A percentile compares a stretch with the other conserved stretches of the same genome.
phyloP scores from a whole-genome alignment of 2,329 filamentous ascomycete species.

The Fusarium sp. region DNA sequence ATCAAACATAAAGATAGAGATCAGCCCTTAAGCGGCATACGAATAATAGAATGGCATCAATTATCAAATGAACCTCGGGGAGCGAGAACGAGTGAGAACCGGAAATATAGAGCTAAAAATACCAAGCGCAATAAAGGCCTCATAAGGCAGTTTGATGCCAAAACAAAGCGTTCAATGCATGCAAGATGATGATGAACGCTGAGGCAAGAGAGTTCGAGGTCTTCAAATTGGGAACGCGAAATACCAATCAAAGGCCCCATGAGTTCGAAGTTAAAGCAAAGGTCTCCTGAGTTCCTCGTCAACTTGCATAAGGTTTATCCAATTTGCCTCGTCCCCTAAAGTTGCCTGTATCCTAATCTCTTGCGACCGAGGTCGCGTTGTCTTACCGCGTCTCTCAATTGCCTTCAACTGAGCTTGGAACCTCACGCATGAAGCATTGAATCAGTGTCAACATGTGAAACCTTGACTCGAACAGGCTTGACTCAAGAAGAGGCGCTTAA shows the following conservation, averaged over 20 bases:
- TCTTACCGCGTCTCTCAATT: neutral
- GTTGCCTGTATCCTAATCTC: neutral
- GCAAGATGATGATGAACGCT: neutral
- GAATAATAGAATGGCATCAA: constrained; percentile 22
- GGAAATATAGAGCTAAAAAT: neutral
- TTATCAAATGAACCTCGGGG: neutral
- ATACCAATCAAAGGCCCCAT: neutral
- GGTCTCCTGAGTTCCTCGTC: neutral
- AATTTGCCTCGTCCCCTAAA: too few relatives aligned
- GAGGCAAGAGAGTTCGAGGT: neutral
- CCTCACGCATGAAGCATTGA: neutral
- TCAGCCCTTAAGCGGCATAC: neutral
- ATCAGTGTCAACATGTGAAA: constrained; percentile 5
- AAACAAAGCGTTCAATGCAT: neutral
- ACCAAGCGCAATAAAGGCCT: neutral
- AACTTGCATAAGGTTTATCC: neutral
- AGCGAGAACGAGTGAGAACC: neutral
- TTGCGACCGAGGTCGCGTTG: neutral
- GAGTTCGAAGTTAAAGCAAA: neutral
- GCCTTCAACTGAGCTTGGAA: neutral
- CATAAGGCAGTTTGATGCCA: neutral
- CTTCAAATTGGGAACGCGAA: neutral
- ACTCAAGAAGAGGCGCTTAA: constrained; percentile 16
- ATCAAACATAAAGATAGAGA: constrained; percentile 19
- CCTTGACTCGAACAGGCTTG: constrained; percentile 23